phyloP scores from a whole-genome alignment of 345 rosid genomes.

The Noccaea caerulescens region DNA sequence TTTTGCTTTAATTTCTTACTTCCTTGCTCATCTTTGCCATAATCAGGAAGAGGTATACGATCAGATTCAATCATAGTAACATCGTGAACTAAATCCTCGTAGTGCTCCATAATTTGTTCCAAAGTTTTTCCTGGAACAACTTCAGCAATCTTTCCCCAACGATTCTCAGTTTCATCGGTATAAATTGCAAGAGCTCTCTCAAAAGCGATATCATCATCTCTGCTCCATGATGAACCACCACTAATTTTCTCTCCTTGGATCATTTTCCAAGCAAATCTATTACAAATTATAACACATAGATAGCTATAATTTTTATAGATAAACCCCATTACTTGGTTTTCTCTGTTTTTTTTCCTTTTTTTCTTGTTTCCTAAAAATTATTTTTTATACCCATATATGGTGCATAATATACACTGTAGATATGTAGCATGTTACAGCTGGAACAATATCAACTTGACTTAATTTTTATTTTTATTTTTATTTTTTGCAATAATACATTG shows the following conservation, averaged over 20 bases:
- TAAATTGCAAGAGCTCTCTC: constrained; percentile 74
- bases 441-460: background rate
- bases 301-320: background rate
- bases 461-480: background rate
- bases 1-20: constrained; percentile 67
- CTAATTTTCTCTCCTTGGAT: constrained; percentile 51
- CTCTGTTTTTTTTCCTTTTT: background rate
- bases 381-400: background rate
- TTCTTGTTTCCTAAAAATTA: background rate
- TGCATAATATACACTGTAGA: background rate
- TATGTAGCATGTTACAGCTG: constrained; percentile 12
- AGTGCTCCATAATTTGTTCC: constrained; percentile 65
- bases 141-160: constrained; percentile 58
- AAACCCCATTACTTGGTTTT: background rate
- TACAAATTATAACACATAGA: background rate
- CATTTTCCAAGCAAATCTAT: constrained; percentile 49
- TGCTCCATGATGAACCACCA: constrained; percentile 66
- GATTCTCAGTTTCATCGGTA: constrained; percentile 54
- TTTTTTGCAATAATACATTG: background rate
- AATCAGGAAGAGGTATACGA: constrained; percentile 67
- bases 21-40: constrained; percentile 50
- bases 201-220: constrained; percentile 77
- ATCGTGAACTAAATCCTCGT: constrained; percentile 66
- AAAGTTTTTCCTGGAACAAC: constrained; percentile 69
- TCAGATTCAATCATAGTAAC: constrained; percentile 76